Percentiles rank a stretch among this genome's conserved stretches.
These are phyloP conservation scores for Anthoceros angustus DNA, from an alignment of 225 moss, liverwort and hornwort species.

Conservation along the genomic window DNA sequence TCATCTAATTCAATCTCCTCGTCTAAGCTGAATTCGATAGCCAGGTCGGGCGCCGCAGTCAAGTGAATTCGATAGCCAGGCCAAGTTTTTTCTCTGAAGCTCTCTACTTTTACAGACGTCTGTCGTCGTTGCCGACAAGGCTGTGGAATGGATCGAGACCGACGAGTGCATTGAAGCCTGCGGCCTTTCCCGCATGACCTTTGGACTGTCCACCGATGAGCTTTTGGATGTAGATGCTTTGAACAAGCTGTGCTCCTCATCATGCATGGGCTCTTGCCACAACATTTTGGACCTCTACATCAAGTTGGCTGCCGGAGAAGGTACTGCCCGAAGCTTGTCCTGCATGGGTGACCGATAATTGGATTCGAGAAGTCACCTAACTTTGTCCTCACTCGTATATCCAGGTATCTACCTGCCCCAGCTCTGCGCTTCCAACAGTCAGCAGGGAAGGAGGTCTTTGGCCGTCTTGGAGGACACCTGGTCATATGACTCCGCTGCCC, in stretches of 20 bases:
- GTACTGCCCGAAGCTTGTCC: neutral
- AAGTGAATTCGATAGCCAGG: no score
- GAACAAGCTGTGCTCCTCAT: neutral
- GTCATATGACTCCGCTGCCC: neutral
- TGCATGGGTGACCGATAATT: neutral
- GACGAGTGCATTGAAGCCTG: neutral
- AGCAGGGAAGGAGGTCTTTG: neutral
- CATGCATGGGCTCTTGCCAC: conserved; percentile 3
- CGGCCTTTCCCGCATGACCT: conserved; percentile 5
- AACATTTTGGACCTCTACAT: conserved; percentile 3
- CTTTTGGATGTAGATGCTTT: neutral
- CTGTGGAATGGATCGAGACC: neutral
- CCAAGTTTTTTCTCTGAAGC: no score
- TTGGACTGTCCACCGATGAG: neutral
- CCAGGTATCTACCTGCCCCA: conserved; percentile 2
- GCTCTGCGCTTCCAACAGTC: conserved; percentile 2
- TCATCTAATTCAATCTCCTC: neutral
- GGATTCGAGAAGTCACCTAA: neutral
- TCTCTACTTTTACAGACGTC: neutral
- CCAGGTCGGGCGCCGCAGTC: no score
- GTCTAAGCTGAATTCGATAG: no score
- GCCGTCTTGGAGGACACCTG: neutral
- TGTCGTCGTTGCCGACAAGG: neutral
- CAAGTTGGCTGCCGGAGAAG: conserved; percentile 1
- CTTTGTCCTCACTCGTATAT: neutral